Conservation (phyloP, 345 rosid genomes). For the Citrus medica region DNA sequence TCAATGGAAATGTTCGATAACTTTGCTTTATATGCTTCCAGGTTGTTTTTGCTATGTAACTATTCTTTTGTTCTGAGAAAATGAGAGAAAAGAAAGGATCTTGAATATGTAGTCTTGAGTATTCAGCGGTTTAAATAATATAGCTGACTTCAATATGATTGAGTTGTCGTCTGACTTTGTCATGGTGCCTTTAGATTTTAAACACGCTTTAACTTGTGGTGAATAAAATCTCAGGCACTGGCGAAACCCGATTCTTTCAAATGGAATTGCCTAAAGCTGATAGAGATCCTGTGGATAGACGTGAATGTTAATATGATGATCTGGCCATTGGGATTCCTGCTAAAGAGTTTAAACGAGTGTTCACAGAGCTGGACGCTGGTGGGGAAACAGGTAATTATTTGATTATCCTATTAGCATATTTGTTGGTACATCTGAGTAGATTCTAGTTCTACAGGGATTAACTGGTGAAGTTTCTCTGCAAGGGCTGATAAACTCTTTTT, state of each 20-base stretch:
- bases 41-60: not conserved
- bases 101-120: not conserved
- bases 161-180: not conserved
- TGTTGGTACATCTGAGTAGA: no score
- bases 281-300: not conserved
- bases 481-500: not conserved
- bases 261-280: not conserved
- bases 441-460: not conserved
- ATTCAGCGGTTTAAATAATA: not conserved
- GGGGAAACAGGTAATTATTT: not conserved
- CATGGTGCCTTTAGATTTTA: not conserved
- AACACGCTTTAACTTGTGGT: not conserved
- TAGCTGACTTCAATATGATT: no score
- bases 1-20: not conserved
- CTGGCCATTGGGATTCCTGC: not conserved
- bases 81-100: not conserved
- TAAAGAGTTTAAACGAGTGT: not conserved
- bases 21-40: not conserved
- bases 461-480: not conserved
- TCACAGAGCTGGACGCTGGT: not conserved
- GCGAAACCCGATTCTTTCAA: not conserved
- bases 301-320: not conserved
- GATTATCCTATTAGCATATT: not conserved
- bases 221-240: not conserved
- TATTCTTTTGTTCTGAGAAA: not conserved